A percentile compares a stretch with the other conserved stretches of the same genome.
Conservation (phyloP, 768 basidiomycete species). For the Pseudohyphozyma bogoriensis region DNA sequence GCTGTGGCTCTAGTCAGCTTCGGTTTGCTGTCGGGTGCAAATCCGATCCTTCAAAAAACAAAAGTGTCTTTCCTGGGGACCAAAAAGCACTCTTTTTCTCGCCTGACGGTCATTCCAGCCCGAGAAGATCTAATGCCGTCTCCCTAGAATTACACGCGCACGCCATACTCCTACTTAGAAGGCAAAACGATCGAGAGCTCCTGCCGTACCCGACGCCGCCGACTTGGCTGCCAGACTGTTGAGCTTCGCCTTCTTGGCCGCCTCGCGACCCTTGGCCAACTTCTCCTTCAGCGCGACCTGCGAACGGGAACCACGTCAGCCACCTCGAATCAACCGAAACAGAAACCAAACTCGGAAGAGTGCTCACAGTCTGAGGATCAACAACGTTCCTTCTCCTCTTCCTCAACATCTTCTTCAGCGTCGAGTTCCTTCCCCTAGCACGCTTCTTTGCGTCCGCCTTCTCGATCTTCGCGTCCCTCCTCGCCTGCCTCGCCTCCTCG, state of each 20-base stretch:
- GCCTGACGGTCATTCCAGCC: no score
- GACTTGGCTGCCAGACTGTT: conserved; percentile 6
- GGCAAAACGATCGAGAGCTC: conserved; percentile 43
- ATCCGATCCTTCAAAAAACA: no score
- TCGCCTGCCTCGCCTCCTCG: conserved; percentile 34
- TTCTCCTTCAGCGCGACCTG: conserved; percentile 53
- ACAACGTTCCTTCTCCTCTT: conserved; percentile 94
- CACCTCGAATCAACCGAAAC: neutral
- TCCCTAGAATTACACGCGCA: no score
- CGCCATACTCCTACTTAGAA: conserved; percentile 14
- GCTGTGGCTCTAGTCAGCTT: no score
- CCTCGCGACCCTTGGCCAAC: conserved; percentile 43
- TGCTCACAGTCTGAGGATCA: conserved; percentile 53
- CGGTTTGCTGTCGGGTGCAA: no score
- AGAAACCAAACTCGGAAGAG: neutral
- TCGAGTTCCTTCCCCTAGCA: conserved; percentile 66
- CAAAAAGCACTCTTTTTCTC: no score
- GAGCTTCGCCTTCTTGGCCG: conserved; percentile 27
- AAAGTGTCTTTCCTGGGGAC: no score
- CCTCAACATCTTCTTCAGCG: conserved; percentile 63
- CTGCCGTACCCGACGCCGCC: conserved; percentile 32
- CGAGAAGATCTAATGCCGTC: no score
- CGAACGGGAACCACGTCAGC: neutral
- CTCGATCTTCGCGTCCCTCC: conserved; percentile 20
- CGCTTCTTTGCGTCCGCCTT: conserved; percentile 53